Conservation (phyloP, 805 yeast species). For the Metschnikowia cerradonensis region DNA sequence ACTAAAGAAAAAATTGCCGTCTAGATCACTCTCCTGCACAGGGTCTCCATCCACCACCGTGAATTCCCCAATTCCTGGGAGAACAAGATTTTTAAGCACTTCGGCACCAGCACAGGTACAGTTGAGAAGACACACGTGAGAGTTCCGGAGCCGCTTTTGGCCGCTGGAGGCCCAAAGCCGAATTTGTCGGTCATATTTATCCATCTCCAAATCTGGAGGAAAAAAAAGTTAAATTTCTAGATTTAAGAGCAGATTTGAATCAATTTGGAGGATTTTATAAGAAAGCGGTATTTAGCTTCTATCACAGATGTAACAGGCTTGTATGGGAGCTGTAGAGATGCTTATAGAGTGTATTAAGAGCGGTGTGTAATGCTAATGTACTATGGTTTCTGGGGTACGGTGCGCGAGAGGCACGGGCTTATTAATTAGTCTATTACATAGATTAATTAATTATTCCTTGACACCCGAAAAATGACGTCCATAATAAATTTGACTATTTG, state of each 20-base stretch:
- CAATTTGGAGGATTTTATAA: too few species aligned
- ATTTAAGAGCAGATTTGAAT: too few species aligned
- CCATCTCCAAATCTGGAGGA: neutral
- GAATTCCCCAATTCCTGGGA: constrained; percentile 68
- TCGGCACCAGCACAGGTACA: constrained; percentile 62
- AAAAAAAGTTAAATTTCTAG: neutral
- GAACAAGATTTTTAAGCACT: constrained; percentile 66
- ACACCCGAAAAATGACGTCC: too few species aligned
- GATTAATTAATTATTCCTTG: too few species aligned
- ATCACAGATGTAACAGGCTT: too few species aligned
- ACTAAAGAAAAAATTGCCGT: constrained; percentile 60
- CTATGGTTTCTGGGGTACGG: neutral
- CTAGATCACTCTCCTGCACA: constrained; percentile 43
- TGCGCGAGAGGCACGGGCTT: constrained; percentile 3
- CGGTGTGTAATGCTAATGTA: too few species aligned
- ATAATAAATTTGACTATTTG: too few species aligned
- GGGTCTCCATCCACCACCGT: constrained; percentile 50
- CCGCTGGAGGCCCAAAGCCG: constrained; percentile 84
- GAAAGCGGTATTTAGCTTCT: too few species aligned
- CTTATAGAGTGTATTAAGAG: too few species aligned
- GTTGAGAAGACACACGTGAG: constrained; percentile 60
- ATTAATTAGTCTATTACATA: neutral
- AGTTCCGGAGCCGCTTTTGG: constrained; percentile 52
- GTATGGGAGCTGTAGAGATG: too few species aligned
- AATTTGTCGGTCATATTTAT: constrained; percentile 79